Evolutionary conservation across 805 yeast genomes (phyloP).

Genomic region (Wickerhamomyces xylosicus): DNA sequence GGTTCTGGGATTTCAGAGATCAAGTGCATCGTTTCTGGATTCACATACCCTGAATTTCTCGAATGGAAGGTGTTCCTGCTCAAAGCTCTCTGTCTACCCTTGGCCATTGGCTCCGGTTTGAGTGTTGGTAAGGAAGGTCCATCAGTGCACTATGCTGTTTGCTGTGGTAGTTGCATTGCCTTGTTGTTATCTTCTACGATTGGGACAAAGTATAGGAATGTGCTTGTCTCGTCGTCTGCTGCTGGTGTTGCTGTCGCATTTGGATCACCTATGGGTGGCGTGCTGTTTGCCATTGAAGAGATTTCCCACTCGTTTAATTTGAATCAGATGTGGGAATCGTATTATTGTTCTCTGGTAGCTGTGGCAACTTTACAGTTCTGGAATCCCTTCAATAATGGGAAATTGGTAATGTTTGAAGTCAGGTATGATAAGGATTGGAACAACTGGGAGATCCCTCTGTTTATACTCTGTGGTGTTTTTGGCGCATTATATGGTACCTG

Average conservation of each 20-base stretch:
- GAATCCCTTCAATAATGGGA: slow-evolving; percentile 93
- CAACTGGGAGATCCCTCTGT: slow-evolving; percentile 73
- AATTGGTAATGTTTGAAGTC: slow-evolving; percentile 88
- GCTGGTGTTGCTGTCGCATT: slow-evolving; percentile 99
- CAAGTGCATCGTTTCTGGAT: slow-evolving; percentile 89
- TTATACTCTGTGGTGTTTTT: slow-evolving; percentile 69
- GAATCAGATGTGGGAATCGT: slow-evolving; percentile 81
- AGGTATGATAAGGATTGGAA: slow-evolving; percentile 82
- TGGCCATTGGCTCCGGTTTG: slow-evolving; percentile 87
- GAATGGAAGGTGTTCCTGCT: slow-evolving; percentile 62
- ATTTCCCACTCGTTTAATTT: slow-evolving; percentile 66
- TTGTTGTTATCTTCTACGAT: slow-evolving; percentile 11
- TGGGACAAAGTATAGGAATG: slow-evolving; percentile 10
- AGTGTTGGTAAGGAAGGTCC: slow-evolving; percentile 98
- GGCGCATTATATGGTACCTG: slow-evolving; percentile 88
- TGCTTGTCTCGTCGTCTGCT: slow-evolving; percentile 80
- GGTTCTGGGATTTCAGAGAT: slow-evolving; percentile 98
- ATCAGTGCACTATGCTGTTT: slow-evolving; percentile 93
- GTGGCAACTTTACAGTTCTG: slow-evolving; percentile 69
- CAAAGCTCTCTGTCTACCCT: slow-evolving; percentile 74
- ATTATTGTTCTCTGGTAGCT: slow-evolving; percentile 84
- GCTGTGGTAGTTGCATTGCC: slow-evolving; percentile 54
- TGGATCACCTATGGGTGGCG: slow-evolving; percentile 96
- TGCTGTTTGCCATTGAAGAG: slow-evolving; percentile 85
- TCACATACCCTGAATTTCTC: slow-evolving; percentile 66